A percentile compares a stretch with the other conserved stretches of the same genome.
phyloP scores from a whole-genome alignment of 2,329 filamentous ascomycete genomes.

The Tolypocladium amazonense region DNA sequence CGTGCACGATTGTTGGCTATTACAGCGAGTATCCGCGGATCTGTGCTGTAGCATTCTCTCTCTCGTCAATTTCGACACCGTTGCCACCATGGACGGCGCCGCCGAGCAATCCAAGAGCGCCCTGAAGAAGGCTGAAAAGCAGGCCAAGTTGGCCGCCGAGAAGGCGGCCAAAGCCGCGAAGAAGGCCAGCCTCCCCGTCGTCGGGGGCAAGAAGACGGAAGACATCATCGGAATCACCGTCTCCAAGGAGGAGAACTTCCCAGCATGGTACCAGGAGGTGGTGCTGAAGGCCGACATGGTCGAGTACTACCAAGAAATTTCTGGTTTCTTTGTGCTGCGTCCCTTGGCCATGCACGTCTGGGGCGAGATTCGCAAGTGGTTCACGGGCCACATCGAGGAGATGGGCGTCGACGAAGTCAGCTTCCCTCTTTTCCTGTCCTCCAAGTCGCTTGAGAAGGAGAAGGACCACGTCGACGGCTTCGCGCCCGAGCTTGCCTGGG shows the following conservation, averaged over 20 bases:
- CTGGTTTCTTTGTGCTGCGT: conserved; percentile 93
- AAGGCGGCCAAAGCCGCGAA: conserved; percentile 54
- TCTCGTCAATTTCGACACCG: not conserved
- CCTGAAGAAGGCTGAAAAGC: conserved; percentile 56
- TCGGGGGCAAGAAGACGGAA: conserved; percentile 26
- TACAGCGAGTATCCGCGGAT: not conserved
- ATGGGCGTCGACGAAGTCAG: conserved; percentile 93
- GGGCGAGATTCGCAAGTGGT: conserved; percentile 56
- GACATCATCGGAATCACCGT: conserved; percentile 82
- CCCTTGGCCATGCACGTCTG: conserved; percentile 58
- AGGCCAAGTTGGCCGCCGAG: conserved; percentile 48
- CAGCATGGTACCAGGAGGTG: conserved; percentile 95
- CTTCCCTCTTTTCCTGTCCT: conserved; percentile 91
- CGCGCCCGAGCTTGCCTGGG: conserved; percentile 83
- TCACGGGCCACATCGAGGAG: conserved; percentile 67
- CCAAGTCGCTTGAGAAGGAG: conserved; percentile 77
- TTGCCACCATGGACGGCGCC: conserved; percentile 18
- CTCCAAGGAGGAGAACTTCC: conserved; percentile 76
- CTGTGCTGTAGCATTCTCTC: not conserved
- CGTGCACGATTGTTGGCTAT: not conserved
- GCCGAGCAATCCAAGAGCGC: conserved; percentile 46
- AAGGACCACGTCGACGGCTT: conserved; percentile 99
- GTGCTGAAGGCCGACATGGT: conserved; percentile 96
- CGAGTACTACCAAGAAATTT: conserved; percentile 89
- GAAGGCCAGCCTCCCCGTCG: conserved; percentile 37